A percentile compares a stretch with the other conserved stretches of the same genome.
These are phyloP conservation scores for Fusarium dlaminii DNA, from an alignment of 2,329 filamentous ascomycete species.

Conservation along the genomic window DNA sequence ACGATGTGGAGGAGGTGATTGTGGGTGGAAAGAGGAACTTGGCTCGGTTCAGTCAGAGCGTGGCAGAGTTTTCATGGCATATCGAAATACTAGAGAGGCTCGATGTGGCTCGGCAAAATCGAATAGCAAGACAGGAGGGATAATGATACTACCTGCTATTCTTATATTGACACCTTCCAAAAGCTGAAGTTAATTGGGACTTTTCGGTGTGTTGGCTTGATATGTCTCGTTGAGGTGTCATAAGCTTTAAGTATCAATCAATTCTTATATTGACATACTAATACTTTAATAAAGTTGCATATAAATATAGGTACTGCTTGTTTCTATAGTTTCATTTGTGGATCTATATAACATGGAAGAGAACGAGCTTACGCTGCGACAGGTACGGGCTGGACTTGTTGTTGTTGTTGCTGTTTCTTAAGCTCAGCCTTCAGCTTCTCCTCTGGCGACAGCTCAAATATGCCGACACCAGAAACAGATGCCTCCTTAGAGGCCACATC, in stretches of 20 bases:
- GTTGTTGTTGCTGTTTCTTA: background rate
- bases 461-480: conserved; percentile 42
- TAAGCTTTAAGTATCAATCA: no score
- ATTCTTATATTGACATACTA: no score
- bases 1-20: conserved; percentile 7
- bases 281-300: no score
- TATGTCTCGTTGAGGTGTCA: no score
- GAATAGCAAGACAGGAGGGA: background rate
- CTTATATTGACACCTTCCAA: no score
- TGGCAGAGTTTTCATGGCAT: conserved; percentile 15
- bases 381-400: background rate
- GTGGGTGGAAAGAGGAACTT: background rate
- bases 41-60: background rate
- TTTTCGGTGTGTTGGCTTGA: no score
- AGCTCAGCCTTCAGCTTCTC: conserved; percentile 25
- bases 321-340: no score
- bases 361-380: no score
- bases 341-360: no score
- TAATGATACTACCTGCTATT: no score
- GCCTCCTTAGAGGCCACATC: conserved; percentile 5
- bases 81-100: background rate
- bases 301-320: background rate
- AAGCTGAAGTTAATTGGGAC: no score
- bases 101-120: background rate
- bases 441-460: conserved; percentile 44